A percentile compares a stretch with the other conserved stretches of the same genome.
phyloP scores from a whole-genome alignment of 148 eudicot genomes.

The Mesembryanthemum crystallinum region DNA sequence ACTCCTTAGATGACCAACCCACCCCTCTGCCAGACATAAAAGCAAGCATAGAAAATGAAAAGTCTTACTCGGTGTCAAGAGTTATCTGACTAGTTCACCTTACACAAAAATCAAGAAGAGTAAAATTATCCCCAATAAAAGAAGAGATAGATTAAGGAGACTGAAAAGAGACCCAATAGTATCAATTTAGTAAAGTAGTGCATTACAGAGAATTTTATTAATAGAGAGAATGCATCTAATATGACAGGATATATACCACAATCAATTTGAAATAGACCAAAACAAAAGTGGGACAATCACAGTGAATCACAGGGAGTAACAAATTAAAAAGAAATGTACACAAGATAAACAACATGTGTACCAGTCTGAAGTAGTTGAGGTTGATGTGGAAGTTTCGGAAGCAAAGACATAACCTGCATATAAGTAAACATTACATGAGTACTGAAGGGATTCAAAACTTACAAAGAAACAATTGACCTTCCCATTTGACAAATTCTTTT shows the following conservation, averaged over 20 bases:
- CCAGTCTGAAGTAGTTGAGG: constrained; percentile 92
- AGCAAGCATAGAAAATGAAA: background rate
- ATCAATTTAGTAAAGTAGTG: too few species aligned
- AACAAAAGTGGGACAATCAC: background rate
- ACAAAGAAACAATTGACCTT: background rate
- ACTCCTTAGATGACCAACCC: background rate
- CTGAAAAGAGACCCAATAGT: background rate
- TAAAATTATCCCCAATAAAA: background rate
- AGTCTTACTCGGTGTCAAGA: background rate
- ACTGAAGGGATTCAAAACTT: background rate
- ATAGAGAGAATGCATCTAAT: background rate
- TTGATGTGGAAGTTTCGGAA: constrained; percentile 90
- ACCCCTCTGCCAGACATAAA: background rate
- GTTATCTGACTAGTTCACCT: background rate
- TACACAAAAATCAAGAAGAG: background rate
- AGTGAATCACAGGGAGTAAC: background rate
- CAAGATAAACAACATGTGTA: constrained; percentile 23
- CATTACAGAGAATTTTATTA: background rate
- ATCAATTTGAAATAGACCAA: background rate
- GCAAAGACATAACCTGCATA: constrained; percentile 77
- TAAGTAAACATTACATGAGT: background rate
- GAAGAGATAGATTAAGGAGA: background rate
- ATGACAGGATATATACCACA: background rate
- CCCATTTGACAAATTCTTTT: background rate
- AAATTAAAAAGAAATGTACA: constrained; percentile 4